These are phyloP conservation scores for Cinnamomum micranthum DNA, from an alignment of 164 flowering plant species.

Conservation along the genomic window DNA sequence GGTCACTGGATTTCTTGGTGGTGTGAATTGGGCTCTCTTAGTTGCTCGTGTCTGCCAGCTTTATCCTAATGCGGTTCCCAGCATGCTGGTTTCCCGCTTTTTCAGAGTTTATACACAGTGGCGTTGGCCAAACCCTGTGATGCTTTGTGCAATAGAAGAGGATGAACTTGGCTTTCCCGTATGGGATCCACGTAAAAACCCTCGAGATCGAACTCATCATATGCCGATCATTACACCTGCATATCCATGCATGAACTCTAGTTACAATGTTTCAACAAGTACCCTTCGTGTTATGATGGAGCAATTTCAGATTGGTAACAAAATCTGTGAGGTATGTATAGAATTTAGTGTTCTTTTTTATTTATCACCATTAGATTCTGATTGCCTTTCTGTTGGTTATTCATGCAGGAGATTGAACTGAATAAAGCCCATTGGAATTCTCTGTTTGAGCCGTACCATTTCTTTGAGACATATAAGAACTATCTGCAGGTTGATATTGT, in stretches of 20 bases:
- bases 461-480: slow-evolving; percentile 85
- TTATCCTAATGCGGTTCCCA: slow-evolving; percentile 91
- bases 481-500: slow-evolving; percentile 90
- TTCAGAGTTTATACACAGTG: slow-evolving; percentile 93
- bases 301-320: slow-evolving; percentile 75
- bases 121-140: slow-evolving; percentile 99
- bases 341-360: neutral
- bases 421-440: slow-evolving; percentile 70
- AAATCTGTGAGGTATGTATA: slow-evolving; percentile 67
- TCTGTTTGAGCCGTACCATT: slow-evolving; percentile 79
- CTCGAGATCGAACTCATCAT: slow-evolving; percentile 72
- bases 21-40: slow-evolving; percentile 96
- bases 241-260: slow-evolving; percentile 98
- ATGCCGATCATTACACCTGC: slow-evolving; percentile 99
- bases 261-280: slow-evolving; percentile 91
- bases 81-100: slow-evolving; percentile 89
- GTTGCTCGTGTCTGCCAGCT: slow-evolving; percentile 96
- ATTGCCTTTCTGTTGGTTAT: neutral
- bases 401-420: slow-evolving; percentile 77
- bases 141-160: slow-evolving; percentile 86
- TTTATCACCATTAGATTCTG: neutral
- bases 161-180: slow-evolving; percentile 81
- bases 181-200: slow-evolving; percentile 96
- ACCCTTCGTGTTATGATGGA: slow-evolving; percentile 95
- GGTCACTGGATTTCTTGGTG: slow-evolving; percentile 99